Evolutionary conservation across 2,329 filamentous ascomycete genomes (phyloP).

Genomic region (Colletotrichum magnum): DNA sequence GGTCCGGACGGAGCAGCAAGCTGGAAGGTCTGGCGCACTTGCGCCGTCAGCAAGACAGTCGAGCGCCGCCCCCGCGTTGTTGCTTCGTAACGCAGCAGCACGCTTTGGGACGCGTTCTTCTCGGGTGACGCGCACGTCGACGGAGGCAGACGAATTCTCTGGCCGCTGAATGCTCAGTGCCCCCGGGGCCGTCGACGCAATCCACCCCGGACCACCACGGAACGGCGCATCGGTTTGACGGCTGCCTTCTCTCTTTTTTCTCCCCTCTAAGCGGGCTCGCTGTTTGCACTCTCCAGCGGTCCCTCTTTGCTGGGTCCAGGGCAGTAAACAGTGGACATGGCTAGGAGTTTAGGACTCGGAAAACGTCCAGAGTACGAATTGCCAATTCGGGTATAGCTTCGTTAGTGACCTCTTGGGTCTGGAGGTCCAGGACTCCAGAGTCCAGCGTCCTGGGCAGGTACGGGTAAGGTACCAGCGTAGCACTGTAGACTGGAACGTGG

Average conservation of each 20-base stretch:
- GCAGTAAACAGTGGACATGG: slow-evolving; percentile 1
- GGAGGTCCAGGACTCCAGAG: too few relatives aligned
- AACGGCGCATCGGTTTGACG: slow-evolving; percentile 28
- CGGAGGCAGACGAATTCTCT: slow-evolving; percentile 38
- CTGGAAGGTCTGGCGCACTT: too few relatives aligned
- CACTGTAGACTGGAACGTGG: slow-evolving; percentile 1
- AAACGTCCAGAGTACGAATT: slow-evolving; percentile 23
- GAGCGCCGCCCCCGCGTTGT: too few relatives aligned
- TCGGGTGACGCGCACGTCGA: slow-evolving; percentile 1
- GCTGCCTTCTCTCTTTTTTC: slow-evolving; percentile 22
- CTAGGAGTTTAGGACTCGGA: slow-evolving; percentile 17
- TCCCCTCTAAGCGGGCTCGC: neutral
- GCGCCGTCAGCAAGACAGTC: too few relatives aligned
- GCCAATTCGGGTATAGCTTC: slow-evolving; percentile 5
- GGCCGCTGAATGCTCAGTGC: slow-evolving; percentile 15
- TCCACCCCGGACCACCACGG: slow-evolving; percentile 17
- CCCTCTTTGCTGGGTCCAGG: neutral
- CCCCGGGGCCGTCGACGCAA: slow-evolving; percentile 23
- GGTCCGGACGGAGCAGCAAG: too few relatives aligned
- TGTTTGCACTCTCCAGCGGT: neutral
- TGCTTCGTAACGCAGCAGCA: too few relatives aligned
- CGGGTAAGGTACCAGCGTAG: neutral
- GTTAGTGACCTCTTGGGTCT: neutral
- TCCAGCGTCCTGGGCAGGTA: too few relatives aligned
- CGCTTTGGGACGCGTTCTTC: too few relatives aligned